These are phyloP conservation scores for Penicillium sumatraense DNA, from an alignment of 2,329 filamentous ascomycete species.

Conservation along the genomic window DNA sequence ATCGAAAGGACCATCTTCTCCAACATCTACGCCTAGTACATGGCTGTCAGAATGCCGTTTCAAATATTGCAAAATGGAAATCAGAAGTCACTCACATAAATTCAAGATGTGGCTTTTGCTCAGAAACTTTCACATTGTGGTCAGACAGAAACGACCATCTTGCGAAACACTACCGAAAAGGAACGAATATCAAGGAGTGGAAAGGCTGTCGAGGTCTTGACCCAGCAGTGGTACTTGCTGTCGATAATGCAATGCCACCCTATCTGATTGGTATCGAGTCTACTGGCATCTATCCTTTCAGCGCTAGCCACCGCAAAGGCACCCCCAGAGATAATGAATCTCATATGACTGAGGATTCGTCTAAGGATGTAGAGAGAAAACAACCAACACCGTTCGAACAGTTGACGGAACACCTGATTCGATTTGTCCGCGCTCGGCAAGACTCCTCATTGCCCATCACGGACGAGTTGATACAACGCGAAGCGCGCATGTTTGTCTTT, in stretches of 20 bases:
- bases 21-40: constrained; percentile 63
- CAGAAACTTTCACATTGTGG: not conserved
- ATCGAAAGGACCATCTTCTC: constrained; percentile 61
- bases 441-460: constrained; percentile 26
- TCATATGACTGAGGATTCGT: not conserved
- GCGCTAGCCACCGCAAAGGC: constrained; percentile 4
- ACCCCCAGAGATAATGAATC: not conserved
- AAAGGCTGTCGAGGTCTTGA: constrained; percentile 35
- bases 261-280: constrained; percentile 40
- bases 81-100: constrained; percentile 1
- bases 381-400: constrained; percentile 29
- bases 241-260: constrained; percentile 44
- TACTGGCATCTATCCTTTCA: constrained; percentile 19
- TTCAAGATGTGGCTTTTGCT: constrained; percentile 2
- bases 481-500: constrained; percentile 37
- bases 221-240: constrained; percentile 36
- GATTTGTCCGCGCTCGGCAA: constrained; percentile 29
- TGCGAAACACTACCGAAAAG: constrained; percentile 41
- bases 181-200: constrained; percentile 41
- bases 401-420: constrained; percentile 27
- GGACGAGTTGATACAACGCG: constrained; percentile 38
- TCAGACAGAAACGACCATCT: constrained; percentile 39
- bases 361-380: not conserved
- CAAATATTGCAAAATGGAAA: not conserved
- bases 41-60: constrained; percentile 46